A percentile compares a stretch with the other conserved stretches of the same genome.
Conservation (phyloP, 139 green algal genomes). For the Chlamydomonas urium region DNA sequence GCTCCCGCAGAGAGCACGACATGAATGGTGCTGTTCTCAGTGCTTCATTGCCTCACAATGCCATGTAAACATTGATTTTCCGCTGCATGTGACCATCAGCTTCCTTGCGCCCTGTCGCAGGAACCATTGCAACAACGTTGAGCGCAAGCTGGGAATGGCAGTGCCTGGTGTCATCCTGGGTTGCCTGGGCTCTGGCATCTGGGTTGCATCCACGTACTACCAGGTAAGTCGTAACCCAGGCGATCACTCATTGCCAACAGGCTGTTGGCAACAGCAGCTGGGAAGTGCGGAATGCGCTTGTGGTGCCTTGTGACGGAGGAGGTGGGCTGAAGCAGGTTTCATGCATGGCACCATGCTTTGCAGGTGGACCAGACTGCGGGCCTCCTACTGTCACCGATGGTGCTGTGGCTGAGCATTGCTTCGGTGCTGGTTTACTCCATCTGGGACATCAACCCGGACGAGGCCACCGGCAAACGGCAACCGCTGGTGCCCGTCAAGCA, state of each 20-base stretch:
- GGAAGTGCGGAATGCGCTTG: too few species aligned
- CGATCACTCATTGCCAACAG: too few species aligned
- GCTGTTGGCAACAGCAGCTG: too few species aligned
- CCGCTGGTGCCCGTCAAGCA: constrained; percentile 9
- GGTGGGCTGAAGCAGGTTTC: too few species aligned
- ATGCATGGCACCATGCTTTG: too few species aligned
- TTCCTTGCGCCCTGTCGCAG: background rate
- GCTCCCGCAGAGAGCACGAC: background rate
- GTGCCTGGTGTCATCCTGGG: constrained; percentile 18
- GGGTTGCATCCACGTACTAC: constrained; percentile 8
- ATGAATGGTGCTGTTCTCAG: too few species aligned
- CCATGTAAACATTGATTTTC: background rate
- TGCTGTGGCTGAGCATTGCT: constrained; percentile 12
- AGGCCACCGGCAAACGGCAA: background rate
- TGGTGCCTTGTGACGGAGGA: too few species aligned
- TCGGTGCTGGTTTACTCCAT: constrained; percentile 12
- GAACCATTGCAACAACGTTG: constrained; percentile 18
- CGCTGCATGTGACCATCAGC: background rate
- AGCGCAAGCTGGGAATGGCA: constrained; percentile 12
- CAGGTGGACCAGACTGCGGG: constrained; percentile 5
- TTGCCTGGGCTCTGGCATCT: constrained; percentile 19
- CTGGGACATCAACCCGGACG: constrained; percentile 10
- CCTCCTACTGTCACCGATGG: constrained; percentile 5
- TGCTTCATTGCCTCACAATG: too few species aligned
- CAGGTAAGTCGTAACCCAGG: constrained; percentile 2